Base-by-base conservation (phyloP, 2,329 filamentous ascomycete species). In the Stachybotrys echinatus region DNA sequence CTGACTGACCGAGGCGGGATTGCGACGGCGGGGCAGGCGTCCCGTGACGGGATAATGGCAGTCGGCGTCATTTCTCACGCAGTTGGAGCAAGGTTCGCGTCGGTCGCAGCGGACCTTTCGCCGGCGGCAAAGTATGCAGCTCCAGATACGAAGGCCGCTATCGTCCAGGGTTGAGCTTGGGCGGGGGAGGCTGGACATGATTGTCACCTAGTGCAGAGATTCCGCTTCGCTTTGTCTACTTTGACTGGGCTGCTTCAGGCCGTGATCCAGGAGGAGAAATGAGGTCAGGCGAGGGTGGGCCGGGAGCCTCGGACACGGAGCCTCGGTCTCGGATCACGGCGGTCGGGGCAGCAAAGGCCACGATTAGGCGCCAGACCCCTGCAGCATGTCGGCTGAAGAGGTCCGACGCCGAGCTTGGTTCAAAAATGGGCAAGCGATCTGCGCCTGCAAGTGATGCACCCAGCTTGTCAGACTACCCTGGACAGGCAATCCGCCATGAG, bases 401-500 rank as follows among this genome's bases (percentile, higher is more conserved):
- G 27, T 8, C 27, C 27, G 27, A 34, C 27, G 27, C 27, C 27
- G 27, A 34, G 27, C 3, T 34, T 14, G 14, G 10, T 8, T 10
- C 14, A 34, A 34, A 34, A 34, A 14, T 10, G 14, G 27, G n/a
- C n/a, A n/a, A n/a, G n/a, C n/a, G n/a, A n/a, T n/a, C n/a, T n/a
- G n/a, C n/a, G n/a, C n/a, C n/a, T n/a, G n/a, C n/a, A n/a, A n/a
- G n/a, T n/a, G n/a, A n/a, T n/a, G n/a, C n/a, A n/a, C n/a, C n/a
- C n/a, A n/a, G n/a, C n/a, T n/a, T n/a, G n/a, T n/a, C n/a, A n/a
- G 14, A 34, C 3, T 10, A 34, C 27, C 38, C 21, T 19, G 18
- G 8, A n/a, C 4, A 18, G 17, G 7, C 48, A n/a, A n/a, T n/a
- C n/a, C n/a, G 57, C 56, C 27, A 79, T 76, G 74, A 49, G 67